phyloP scores from a whole-genome alignment of 2,329 filamentous ascomycete species.

The Trichoderma sp. region DNA sequence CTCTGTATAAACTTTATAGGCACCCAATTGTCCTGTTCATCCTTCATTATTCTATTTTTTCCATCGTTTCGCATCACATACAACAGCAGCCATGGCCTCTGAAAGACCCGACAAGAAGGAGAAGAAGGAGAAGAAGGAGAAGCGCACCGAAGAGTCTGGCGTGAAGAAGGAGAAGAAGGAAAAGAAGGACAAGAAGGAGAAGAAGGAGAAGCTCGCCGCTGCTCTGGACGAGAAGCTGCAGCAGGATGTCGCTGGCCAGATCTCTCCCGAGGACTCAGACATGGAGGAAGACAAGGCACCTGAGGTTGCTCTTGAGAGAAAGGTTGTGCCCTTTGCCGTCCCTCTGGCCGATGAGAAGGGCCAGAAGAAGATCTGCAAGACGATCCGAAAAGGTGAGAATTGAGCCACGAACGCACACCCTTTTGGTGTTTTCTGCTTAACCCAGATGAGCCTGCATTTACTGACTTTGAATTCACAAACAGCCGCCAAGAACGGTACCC shows the following conservation, averaged over 20 bases:
- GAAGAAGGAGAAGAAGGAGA: conserved; percentile 66
- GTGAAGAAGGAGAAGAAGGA: conserved; percentile 64
- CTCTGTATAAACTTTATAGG: neutral
- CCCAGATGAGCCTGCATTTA: neutral
- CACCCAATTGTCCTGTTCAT: neutral
- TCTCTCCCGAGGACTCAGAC: conserved; percentile 48
- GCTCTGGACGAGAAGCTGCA: conserved; percentile 69
- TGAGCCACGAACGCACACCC: conserved; percentile 31
- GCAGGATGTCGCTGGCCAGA: conserved; percentile 51
- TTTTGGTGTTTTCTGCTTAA: neutral
- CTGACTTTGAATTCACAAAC: conserved; percentile 28
- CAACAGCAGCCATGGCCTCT: conserved; percentile 48
- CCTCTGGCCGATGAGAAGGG: conserved; percentile 80
- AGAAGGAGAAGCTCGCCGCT: conserved; percentile 55
- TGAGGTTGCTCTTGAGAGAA: conserved; percentile 51
- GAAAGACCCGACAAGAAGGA: conserved; percentile 56
- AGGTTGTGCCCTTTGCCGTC: conserved; percentile 81
- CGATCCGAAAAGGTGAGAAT: conserved; percentile 56
- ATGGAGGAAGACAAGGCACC: conserved; percentile 52
- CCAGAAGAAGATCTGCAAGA: conserved; percentile 64
- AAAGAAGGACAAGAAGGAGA: conserved; percentile 76
- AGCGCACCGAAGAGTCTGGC: conserved; percentile 59
- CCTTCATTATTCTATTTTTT: neutral
- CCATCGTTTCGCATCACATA: conserved; percentile 17
- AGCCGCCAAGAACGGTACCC: conserved; percentile 94